A percentile compares a stretch with the other conserved stretches of the same genome.
Conservation (phyloP, 352 stramenopile genomes). For the Globisporangium paroecandrum region DNA sequence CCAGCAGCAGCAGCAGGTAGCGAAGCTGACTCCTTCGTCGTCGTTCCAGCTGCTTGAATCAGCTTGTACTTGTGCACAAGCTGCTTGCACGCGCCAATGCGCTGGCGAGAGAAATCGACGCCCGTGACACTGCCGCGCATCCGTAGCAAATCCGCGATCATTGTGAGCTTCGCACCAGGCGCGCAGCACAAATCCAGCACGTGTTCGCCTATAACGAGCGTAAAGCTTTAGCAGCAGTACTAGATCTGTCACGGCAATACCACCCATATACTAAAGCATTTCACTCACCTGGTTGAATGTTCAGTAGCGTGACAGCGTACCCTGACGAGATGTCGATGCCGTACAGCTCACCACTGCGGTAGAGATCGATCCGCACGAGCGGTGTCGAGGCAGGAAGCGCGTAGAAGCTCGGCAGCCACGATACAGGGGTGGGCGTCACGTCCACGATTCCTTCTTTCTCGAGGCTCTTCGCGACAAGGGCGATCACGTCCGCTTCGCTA, state of each 20-base stretch:
- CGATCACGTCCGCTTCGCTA: conserved; percentile 13
- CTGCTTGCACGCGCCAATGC: conserved; percentile 84
- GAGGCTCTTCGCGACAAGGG: conserved; percentile 8
- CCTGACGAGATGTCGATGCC: conserved; percentile 83
- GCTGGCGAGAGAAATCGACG: conserved; percentile 85
- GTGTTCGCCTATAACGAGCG: conserved; percentile 40
- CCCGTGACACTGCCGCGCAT: conserved; percentile 63
- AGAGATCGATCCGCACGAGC: conserved; percentile 44
- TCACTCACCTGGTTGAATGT: conserved; percentile 41
- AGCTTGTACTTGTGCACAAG: conserved; percentile 93
- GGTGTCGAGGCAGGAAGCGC: conserved; percentile 45
- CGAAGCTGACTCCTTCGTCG: neutral
- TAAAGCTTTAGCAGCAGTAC: neutral
- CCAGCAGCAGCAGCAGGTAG: neutral
- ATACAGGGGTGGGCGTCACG: conserved; percentile 21
- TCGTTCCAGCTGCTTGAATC: conserved; percentile 23
- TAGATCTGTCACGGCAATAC: neutral
- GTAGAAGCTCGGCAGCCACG: conserved; percentile 66
- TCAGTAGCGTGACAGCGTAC: conserved; percentile 60
- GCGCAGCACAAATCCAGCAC: conserved; percentile 94
- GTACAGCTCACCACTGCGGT: conserved; percentile 58
- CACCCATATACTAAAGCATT: neutral
- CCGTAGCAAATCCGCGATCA: conserved; percentile 83
- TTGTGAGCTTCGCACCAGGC: conserved; percentile 90
- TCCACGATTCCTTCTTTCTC: conserved; percentile 5